Base-by-base conservation (phyloP, 2,329 filamentous ascomycete genomes). In the Anthostomella pinea region DNA sequence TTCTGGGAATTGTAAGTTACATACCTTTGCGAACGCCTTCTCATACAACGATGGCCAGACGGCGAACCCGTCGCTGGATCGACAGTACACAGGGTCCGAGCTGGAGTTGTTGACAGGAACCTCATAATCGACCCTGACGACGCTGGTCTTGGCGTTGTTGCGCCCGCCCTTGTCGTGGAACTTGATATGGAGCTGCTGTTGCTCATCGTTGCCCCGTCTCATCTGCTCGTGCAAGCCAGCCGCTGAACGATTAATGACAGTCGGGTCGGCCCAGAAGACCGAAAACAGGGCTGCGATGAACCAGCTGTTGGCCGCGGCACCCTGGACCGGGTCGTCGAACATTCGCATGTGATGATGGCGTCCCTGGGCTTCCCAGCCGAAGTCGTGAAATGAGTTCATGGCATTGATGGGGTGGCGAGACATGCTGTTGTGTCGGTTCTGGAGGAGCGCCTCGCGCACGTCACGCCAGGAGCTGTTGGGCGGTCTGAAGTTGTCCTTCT, bases 1-100 rank as follows among this genome's bases (percentile, higher is more conserved):
- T n/a, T n/a, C n/a, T n/a, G n/a, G n/a, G n/a, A n/a, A n/a, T n/a
- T n/a, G n/a, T n/a, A n/a, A n/a, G n/a, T n/a, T n/a, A n/a, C n/a
- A n/a, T n/a, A n/a, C n/a, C n/a, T 67, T 67, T 48, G 67, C 57
- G 38, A 69, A 70, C 10, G 67, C 67, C 60, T 70, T 70, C 57
- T 70, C 67, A 53, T 70, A 70, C 28, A 70, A 56, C 17, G 62
- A 54, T 2, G 67, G 67, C 67, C 67, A 70, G 41, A 68, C 59
- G 45, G 68, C 65, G 39, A 58, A 57, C 10, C 59, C 60, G 46
- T 66, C 62, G 41, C 56, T 62, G 10, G 67, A 61, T 42, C 60
- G 64, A 48, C 62, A 65, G 55, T 68, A 70, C 16, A 69, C 44
- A 16, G 63, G 64, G 51, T 61, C 53, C 46, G 64, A 62, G 56